These are phyloP conservation scores for Cenchrus americanus DNA, from an alignment of 176 grass and related monocot genomes.

Conservation along the genomic window DNA sequence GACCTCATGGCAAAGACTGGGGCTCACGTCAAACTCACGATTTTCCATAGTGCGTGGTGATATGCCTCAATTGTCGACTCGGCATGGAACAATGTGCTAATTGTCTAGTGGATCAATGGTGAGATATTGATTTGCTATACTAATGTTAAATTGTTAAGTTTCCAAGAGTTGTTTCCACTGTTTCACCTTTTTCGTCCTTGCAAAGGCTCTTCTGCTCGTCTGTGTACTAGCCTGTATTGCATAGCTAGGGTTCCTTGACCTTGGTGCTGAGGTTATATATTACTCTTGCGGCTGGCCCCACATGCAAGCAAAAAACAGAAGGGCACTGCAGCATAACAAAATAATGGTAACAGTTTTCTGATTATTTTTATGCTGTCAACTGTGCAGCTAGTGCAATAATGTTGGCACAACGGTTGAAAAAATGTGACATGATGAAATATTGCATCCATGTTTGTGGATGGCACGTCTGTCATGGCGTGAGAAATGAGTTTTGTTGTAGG, in stretches of 20 bases:
- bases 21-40: too few relatives aligned
- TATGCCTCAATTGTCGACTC: not conserved
- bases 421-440: constrained; percentile 27
- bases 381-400: not conserved
- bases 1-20: too few relatives aligned
- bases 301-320: not conserved
- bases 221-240: constrained; percentile 12
- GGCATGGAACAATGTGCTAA: not conserved
- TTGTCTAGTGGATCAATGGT: not conserved
- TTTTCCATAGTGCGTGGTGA: too few relatives aligned
- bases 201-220: not conserved
- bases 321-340: not conserved
- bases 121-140: constrained; percentile 6
- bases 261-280: constrained; percentile 34
- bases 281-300: not conserved
- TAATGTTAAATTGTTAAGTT: not conserved
- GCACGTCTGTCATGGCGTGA: constrained; percentile 31
- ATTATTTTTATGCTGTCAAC: not conserved
- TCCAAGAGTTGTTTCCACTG: not conserved
- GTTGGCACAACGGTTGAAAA: not conserved
- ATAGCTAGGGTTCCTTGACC: constrained; percentile 42
- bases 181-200: not conserved
- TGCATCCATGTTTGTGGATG: constrained; percentile 32
- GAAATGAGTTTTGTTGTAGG: not conserved
- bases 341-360: not conserved